Evolutionary conservation across 2,329 filamentous ascomycete species (phyloP).

Genomic region (Leptographium wingfieldii): DNA sequence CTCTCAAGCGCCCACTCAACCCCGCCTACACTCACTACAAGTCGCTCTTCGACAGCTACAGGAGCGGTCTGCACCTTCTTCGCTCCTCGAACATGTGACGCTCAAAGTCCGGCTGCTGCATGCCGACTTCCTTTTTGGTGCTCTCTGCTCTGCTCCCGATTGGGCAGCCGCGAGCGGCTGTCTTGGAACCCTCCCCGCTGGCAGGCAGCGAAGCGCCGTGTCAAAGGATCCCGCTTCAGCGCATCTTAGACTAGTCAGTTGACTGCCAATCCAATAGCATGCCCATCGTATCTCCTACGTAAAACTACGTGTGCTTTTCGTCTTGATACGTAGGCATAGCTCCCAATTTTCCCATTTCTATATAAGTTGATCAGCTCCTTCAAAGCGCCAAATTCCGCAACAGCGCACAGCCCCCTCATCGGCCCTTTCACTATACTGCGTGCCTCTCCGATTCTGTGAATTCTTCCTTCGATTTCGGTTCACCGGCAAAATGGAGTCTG

Average conservation of each 20-base stretch:
- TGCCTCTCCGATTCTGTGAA: no score
- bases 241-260: not conserved
- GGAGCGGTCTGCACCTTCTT: not conserved
- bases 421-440: not conserved
- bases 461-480: not conserved
- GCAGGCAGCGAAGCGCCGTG: not conserved
- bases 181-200: not conserved
- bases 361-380: not conserved
- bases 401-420: no score
- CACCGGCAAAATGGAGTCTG: constrained; percentile 24
- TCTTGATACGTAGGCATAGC: not conserved
- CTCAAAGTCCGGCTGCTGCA: not conserved
- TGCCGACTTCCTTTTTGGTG: not conserved
- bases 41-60: no score
- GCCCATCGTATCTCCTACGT: not conserved
- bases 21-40: no score
- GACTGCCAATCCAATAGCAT: not conserved
- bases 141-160: not conserved
- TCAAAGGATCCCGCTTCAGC: not conserved
- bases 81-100: not conserved
- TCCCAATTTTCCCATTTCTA: constrained; percentile 5
- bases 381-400: not conserved
- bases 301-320: not conserved
- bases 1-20: no score
- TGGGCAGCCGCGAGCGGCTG: not conserved